Evolutionary conservation across 768 basidiomycete species (phyloP), one percentile per base, ranked within the genome.

Genomic region (Boletus rufocinnamomeus): DNA sequence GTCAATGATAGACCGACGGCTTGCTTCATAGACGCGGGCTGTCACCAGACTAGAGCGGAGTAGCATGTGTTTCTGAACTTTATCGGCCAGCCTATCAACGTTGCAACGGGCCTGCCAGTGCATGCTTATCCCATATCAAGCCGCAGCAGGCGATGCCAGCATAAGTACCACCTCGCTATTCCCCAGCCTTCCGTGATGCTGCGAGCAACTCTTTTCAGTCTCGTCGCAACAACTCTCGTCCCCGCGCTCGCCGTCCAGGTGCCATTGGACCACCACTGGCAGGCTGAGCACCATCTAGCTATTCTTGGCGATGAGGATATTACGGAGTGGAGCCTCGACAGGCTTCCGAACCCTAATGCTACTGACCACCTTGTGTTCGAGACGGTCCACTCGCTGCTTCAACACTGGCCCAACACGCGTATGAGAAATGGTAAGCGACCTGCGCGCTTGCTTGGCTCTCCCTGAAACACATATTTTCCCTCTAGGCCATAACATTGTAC

Each of bases 401-500:
- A n/a, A n/a, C n/a, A n/a, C n/a, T n/a, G n/a, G n/a, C n/a, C n/a
- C n/a, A n/a, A n/a, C n/a, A n/a, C n/a, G n/a, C n/a, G n/a, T n/a
- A n/a, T n/a, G n/a, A n/a, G n/a, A n/a, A n/a, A n/a, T n/a, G n/a
- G n/a, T n/a, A n/a, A n/a, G n/a, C n/a, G n/a, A n/a, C n/a, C n/a
- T n/a, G 49, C 38, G 4, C 55, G 54, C 13, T 58, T 63, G 17
- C 37, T 17, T 7, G 37, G 4, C 63, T 40, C 56, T 23, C 59
- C 59, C 8, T 56, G 50, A 1, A 68, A 65, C 52, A 5, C 55
- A 63, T 30, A n/a, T 54, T 61, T 21, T 28, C 48, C 60, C 35
- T 34, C 19, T 7, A 67, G 67, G 68, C 14, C 68, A 66, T 44
- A 64, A 32, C 50, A 63, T 63, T 28, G 68, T 77, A 10, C 74